Evolutionary conservation across 2,329 filamentous ascomycete genomes (phyloP), one percentile per base, ranked within the genome.

Genomic region (Neonectria magnoliae): DNA sequence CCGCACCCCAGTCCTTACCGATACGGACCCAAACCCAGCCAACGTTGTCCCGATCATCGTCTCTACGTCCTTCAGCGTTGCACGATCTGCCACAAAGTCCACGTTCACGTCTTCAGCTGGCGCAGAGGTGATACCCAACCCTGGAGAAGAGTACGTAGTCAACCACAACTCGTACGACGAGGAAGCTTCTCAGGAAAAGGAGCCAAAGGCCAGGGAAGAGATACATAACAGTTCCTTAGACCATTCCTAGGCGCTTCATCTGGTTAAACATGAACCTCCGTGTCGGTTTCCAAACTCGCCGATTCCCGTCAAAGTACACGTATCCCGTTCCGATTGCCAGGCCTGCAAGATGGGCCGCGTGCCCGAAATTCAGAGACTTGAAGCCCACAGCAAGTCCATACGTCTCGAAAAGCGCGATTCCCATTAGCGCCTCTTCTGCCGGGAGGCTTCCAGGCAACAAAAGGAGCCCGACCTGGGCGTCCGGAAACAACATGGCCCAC

Each of bases 241-340:
- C n/a, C 3, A 47, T 29, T 25, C 54, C 54, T 3, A 57, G n/a
- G 22, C 20, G 25, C n/a, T 47, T 57, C 54, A 57, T 57, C 25
- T 33, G 8, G n/a, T 25, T 47, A n/a, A 45, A 57, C 54, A 47
- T 47, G 5, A 57, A 45, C 36, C 57, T 44, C 16, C 33, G 31
- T 2, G 57, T 20, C 18, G 57, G 57, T 25, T 53, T 22, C 57
- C 57, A 59, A 22, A 53, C 16, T 13, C 57, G 45, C n/a, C 57
- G 20, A 6, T 52, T 59, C 16, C 57, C 57, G 8, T 59, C 57
- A 33, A 44, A 53, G 25, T 59, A 31, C 16, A 59, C 57, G 45
- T 59, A 59, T 10, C 47, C 57, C 10, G 47, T 14, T 42, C 57
- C 57, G 36, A 53, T 44, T 18, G 57, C 48, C 16, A 59, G 25